Conservation (phyloP, 2,329 filamentous ascomycete genomes). For the Aspergillus sp. region DNA sequence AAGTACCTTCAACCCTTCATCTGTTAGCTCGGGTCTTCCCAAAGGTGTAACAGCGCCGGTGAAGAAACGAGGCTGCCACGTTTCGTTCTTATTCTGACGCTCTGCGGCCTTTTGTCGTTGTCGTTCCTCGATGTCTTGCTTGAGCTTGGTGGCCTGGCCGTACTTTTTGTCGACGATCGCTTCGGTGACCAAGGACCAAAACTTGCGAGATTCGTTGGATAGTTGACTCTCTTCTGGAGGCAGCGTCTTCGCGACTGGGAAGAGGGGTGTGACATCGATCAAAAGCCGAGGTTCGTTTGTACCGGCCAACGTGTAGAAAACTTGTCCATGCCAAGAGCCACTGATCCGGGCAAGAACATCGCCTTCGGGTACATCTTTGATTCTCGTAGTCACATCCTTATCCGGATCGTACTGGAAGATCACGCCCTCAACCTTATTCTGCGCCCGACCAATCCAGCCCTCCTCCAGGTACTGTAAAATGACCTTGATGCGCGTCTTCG, state of each 20-base stretch:
- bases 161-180: slow-evolving; percentile 84
- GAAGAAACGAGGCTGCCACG: slow-evolving; percentile 90
- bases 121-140: slow-evolving; percentile 86
- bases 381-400: slow-evolving; percentile 75
- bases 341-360: slow-evolving; percentile 81
- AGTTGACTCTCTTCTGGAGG: slow-evolving; percentile 79
- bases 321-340: slow-evolving; percentile 79
- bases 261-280: slow-evolving; percentile 83
- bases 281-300: slow-evolving; percentile 65
- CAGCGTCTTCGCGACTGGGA: slow-evolving; percentile 74
- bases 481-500: slow-evolving; percentile 85
- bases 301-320: slow-evolving; percentile 60
- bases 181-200: slow-evolving; percentile 85
- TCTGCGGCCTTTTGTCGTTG: slow-evolving; percentile 84
- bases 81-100: slow-evolving; percentile 67
- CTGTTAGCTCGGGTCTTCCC: slow-evolving; percentile 64
- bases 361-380: slow-evolving; percentile 83
- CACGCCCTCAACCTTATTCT: slow-evolving; percentile 88
- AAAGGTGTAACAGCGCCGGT: slow-evolving; percentile 60
- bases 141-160: slow-evolving; percentile 78
- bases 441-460: slow-evolving; percentile 87
- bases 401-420: slow-evolving; percentile 88
- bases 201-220: slow-evolving; percentile 82
- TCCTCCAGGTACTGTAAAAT: slow-evolving; percentile 94
- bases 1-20: slow-evolving; percentile 62